These are phyloP conservation scores for Golubevia sp. DNA, from an alignment of 1,284 basidiomycete species.

Conservation along the genomic window DNA sequence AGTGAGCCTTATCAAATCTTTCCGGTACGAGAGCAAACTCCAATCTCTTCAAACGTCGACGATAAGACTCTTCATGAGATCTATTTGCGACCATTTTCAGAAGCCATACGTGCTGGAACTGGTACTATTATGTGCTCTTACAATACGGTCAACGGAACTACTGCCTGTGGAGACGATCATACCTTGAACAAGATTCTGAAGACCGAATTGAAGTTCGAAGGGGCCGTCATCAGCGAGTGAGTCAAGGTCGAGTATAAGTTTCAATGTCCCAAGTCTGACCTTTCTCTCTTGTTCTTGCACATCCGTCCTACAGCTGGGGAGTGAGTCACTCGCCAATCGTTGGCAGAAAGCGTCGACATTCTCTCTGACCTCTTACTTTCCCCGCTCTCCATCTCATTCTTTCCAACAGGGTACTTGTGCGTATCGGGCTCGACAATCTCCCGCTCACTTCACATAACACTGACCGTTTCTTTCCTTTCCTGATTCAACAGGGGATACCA, in stretches of 20 bases:
- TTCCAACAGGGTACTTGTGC: too few relatives aligned
- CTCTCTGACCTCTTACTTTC: not conserved
- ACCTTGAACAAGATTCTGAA: slow-evolving; percentile 49
- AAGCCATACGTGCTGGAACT: slow-evolving; percentile 33
- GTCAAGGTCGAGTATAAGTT: not conserved
- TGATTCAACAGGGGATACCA: slow-evolving; percentile 22
- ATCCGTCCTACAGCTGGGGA: not conserved
- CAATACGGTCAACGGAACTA: slow-evolving; percentile 38
- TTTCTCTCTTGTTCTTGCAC: not conserved
- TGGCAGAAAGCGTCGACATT: too few relatives aligned
- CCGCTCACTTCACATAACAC: too few relatives aligned
- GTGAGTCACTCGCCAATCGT: too few relatives aligned
- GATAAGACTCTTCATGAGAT: slow-evolving; percentile 27
- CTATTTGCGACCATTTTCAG: slow-evolving; percentile 26
- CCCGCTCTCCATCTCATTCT: not conserved
- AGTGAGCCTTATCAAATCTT: too few relatives aligned
- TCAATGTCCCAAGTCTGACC: not conserved
- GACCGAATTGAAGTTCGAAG: slow-evolving; percentile 45
- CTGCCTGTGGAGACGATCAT: slow-evolving; percentile 37
- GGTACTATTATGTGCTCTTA: slow-evolving; percentile 45
- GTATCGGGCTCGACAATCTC: too few relatives aligned
- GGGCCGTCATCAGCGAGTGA: slow-evolving; percentile 45
- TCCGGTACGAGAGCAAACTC: slow-evolving; percentile 5
- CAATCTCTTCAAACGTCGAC: slow-evolving; percentile 33
- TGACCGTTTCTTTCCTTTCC: not conserved